phyloP scores from a whole-genome alignment of 768 basidiomycete species.

The Lactarius hatsudake region DNA sequence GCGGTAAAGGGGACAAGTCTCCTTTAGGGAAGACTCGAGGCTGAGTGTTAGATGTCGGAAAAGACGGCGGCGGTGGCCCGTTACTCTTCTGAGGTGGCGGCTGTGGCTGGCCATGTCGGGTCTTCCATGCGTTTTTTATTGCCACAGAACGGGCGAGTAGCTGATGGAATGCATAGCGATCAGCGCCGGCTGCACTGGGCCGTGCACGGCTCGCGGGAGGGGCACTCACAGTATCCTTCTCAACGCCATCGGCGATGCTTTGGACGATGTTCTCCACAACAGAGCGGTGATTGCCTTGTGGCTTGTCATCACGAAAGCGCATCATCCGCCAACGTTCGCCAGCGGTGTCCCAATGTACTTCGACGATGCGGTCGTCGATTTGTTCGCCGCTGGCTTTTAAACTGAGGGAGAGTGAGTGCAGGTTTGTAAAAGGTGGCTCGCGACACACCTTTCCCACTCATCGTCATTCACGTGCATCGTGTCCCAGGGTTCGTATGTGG shows the following conservation, averaged over 20 bases:
- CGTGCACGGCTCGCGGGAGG: neutral
- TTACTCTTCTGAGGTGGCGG: slow-evolving; percentile 31
- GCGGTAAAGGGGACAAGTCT: slow-evolving; percentile 34
- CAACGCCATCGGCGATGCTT: slow-evolving; percentile 92
- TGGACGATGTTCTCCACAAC: slow-evolving; percentile 87
- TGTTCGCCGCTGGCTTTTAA: slow-evolving; percentile 84
- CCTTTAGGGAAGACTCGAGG: slow-evolving; percentile 19
- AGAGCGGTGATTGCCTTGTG: slow-evolving; percentile 80
- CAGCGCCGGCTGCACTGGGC: neutral
- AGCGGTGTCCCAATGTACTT: slow-evolving; percentile 85
- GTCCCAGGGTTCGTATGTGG: slow-evolving; percentile 83
- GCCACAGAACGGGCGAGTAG: slow-evolving; percentile 60
- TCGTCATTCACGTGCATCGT: slow-evolving; percentile 80
- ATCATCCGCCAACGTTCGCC: slow-evolving; percentile 79
- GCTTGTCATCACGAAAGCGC: slow-evolving; percentile 94
- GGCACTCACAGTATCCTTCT: slow-evolving; percentile 71
- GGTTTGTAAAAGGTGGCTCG: neutral
- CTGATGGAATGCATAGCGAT: slow-evolving; percentile 37
- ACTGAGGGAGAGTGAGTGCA: slow-evolving; percentile 40
- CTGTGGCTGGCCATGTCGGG: slow-evolving; percentile 41
- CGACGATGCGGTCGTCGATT: slow-evolving; percentile 89
- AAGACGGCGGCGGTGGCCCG: slow-evolving; percentile 25
- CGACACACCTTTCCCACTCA: slow-evolving; percentile 86
- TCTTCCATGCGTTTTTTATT: slow-evolving; percentile 76
- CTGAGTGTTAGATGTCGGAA: slow-evolving; percentile 29